Evolutionary conservation across 2,329 filamentous ascomycete genomes (phyloP), one percentile per base, ranked within the genome.

Genomic region (Akanthomyces lecanii): DNA sequence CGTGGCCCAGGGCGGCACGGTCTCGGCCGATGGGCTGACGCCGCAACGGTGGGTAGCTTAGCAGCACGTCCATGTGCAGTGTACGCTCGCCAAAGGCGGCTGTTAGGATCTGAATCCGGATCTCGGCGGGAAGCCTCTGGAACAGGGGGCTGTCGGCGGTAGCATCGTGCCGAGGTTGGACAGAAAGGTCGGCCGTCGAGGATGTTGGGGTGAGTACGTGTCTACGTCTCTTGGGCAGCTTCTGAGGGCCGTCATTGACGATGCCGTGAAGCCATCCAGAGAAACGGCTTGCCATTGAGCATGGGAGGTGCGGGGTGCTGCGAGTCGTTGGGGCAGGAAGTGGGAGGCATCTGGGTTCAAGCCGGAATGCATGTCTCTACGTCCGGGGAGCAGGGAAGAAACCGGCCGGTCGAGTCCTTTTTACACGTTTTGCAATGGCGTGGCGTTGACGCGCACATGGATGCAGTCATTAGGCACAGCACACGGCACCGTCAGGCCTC

Each of bases 121-220:
- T 69, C 65, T 76, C 74, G 10, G 70, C 64, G 10, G 75, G 74
- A 1, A 77, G 66, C 33, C 67, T 68, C 53, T 68, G 69, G 61
- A 75, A 72, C 63, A 76, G 73, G 1, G 65, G 53, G 64, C 71
- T 71, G 36, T 54, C 23, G 16, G 44, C 40, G 8, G 55, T 60
- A 42, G 30, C 62, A 45, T 55, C 30, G 8, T n/a, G 30, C 10
- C 44, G 21, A 16, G 42, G 33, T 14, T 21, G 60, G 28, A 14
- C 14, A 14, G 50, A 48, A 14, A 62, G 51, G 44, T 55, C 38
- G n/a, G 51, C 23, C 16, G 23, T 1, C 4, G 60, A 62, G 10
- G 60, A 16, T 12, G 30, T 50, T 6, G 60, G 60, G 5, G 60
- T 62, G 18, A 62, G 51, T 5, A n/a, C 33, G 23, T 33, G 33